Evolutionary conservation across 2,329 filamentous ascomycete species (phyloP).

Genomic region (Colletotrichum tamarilloi): DNA sequence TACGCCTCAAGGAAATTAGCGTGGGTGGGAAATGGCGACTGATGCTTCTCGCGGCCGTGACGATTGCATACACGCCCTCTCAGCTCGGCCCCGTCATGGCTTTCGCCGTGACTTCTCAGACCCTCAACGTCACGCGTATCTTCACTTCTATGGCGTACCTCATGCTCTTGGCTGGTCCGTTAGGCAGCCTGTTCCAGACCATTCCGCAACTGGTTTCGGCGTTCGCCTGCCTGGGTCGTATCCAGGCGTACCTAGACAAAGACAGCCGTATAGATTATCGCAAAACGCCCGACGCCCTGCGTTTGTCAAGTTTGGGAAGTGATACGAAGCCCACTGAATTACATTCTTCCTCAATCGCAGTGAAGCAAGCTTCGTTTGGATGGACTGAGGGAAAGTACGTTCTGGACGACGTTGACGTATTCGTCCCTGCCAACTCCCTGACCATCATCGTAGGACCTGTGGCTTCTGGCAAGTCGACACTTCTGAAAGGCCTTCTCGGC

Average conservation of each 20-base stretch:
- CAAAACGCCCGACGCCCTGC: not conserved
- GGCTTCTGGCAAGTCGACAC: constrained; percentile 52
- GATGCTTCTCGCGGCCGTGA: constrained; percentile 38
- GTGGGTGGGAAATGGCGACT: constrained; percentile 43
- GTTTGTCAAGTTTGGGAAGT: not conserved
- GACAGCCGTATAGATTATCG: constrained; percentile 39
- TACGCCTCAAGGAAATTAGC: constrained; percentile 48
- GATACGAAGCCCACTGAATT: no score
- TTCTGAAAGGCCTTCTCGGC: constrained; percentile 50
- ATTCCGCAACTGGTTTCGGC: constrained; percentile 45
- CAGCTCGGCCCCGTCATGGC: constrained; percentile 48
- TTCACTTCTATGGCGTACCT: constrained; percentile 50
- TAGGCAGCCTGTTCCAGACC: constrained; percentile 45
- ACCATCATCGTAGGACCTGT: constrained; percentile 53
- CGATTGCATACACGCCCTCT: constrained; percentile 48
- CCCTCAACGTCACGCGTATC: constrained; percentile 42
- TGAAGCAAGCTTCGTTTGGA: constrained; percentile 42
- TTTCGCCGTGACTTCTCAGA: constrained; percentile 43
- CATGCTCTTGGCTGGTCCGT: constrained; percentile 45
- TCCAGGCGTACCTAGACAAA: constrained; percentile 50
- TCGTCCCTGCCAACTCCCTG: constrained; percentile 43
- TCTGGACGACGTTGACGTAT: constrained; percentile 45
- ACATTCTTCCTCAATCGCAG: not conserved
- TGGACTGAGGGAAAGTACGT: constrained; percentile 43
- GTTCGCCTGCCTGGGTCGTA: constrained; percentile 46